phyloP scores from a whole-genome alignment of 2,329 filamentous ascomycete genomes.

The Penicillium polonicum region DNA sequence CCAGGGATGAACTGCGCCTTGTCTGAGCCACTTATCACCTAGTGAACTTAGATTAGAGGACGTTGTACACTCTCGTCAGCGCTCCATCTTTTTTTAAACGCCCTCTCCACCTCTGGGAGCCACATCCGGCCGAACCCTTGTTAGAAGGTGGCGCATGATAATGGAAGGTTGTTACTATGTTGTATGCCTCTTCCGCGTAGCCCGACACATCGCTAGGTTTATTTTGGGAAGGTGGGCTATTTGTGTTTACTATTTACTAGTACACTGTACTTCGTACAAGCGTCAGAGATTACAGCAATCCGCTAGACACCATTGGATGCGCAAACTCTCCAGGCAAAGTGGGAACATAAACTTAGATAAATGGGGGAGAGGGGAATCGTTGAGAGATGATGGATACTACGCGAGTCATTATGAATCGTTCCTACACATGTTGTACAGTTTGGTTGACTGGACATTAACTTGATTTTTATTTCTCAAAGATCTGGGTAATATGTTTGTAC shows the following conservation, averaged over 20 bases:
- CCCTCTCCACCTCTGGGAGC: not conserved
- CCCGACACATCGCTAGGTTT: not conserved
- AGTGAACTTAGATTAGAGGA: not conserved
- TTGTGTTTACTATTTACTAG: not conserved
- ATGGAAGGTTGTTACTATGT: not conserved
- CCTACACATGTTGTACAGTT: not conserved
- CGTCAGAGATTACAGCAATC: not conserved
- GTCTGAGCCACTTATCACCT: not conserved
- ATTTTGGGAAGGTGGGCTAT: not conserved
- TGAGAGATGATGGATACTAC: not conserved
- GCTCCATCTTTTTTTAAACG: not conserved
- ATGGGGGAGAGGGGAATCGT: not conserved
- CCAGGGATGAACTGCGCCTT: not conserved
- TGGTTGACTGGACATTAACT: not conserved
- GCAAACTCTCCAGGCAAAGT: not conserved
- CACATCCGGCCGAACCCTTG: constrained; percentile 1
- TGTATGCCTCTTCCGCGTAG: not conserved
- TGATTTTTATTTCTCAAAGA: not conserved
- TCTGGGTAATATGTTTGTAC: not conserved
- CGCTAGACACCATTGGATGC: not conserved
- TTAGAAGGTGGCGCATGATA: not conserved
- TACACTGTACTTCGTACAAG: not conserved
- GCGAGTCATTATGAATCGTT: not conserved
- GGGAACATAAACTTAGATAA: constrained; percentile 3
- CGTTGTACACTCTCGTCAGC: not conserved